Conservation (phyloP, 176 grass and related monocot genomes). For the Triticum timopheevii region DNA sequence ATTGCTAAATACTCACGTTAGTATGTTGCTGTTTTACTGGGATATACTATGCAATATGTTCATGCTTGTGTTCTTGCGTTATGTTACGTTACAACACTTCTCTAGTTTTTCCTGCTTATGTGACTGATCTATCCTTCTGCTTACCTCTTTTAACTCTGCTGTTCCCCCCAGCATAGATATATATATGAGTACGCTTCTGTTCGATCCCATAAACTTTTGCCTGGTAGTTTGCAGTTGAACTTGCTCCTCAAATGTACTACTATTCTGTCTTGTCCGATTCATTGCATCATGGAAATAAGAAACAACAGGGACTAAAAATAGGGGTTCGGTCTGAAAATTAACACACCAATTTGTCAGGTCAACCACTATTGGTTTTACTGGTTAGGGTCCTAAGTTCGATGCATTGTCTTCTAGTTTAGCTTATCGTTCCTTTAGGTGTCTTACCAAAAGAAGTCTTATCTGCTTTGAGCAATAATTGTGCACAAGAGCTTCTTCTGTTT, state of each 20-base stretch:
- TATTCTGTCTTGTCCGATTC: constrained; percentile 2
- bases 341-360: constrained; percentile 26
- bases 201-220: not conserved
- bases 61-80: not conserved
- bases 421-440: constrained; percentile 12
- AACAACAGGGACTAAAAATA: not conserved
- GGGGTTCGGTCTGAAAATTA: constrained; percentile 17
- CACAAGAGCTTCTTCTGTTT: constrained; percentile 19
- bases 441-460: constrained; percentile 13
- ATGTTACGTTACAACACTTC: not conserved
- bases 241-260: constrained; percentile 5
- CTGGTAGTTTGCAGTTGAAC: constrained; percentile 15
- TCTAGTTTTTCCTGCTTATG: not conserved
- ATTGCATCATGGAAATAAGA: constrained; percentile 4
- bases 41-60: not conserved
- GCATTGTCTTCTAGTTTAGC: constrained; percentile 20
- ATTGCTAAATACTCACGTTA: not conserved
- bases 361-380: constrained; percentile 36
- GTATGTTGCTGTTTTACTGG: not conserved
- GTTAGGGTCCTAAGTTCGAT: not conserved
- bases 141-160: not conserved
- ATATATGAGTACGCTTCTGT: not conserved
- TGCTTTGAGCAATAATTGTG: constrained; percentile 24
- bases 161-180: not conserved
- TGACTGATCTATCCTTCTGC: not conserved